Conservation (phyloP, 139 green algal species). For the Axilococcus clingmanii region DNA sequence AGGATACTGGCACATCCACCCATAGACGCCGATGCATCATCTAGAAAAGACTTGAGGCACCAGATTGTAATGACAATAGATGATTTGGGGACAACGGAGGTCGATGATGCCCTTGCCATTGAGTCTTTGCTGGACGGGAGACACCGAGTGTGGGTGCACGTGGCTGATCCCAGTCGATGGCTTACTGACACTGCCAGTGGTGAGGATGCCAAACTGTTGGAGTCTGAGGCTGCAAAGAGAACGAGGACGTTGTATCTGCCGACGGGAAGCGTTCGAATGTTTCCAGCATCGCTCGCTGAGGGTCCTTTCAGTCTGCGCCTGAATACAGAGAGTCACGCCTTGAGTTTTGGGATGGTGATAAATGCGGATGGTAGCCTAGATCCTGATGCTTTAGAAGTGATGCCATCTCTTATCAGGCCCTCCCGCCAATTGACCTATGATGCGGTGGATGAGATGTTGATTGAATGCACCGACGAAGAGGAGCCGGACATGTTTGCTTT, state of each 20-base stretch:
- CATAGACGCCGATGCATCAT: constrained; percentile 40
- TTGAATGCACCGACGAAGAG: background rate
- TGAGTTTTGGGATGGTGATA: constrained; percentile 51
- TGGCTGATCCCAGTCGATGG: constrained; percentile 75
- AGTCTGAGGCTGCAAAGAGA: constrained; percentile 42
- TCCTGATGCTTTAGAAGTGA: constrained; percentile 17
- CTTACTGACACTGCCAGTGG: too few relatives aligned
- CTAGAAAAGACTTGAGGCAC: constrained; percentile 47
- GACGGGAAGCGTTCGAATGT: constrained; percentile 70
- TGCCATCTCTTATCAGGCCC: constrained; percentile 36
- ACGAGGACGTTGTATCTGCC: constrained; percentile 73
- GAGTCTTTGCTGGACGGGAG: constrained; percentile 40
- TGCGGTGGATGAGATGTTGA: constrained; percentile 54
- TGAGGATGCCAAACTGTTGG: constrained; percentile 27
- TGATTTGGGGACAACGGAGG: constrained; percentile 65
- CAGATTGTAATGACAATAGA: constrained; percentile 67
- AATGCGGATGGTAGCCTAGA: constrained; percentile 42
- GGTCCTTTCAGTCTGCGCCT: constrained; percentile 65
- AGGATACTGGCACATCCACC: constrained; percentile 29
- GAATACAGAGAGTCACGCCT: constrained; percentile 20
- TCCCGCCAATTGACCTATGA: constrained; percentile 65
- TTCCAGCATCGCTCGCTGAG: constrained; percentile 57
- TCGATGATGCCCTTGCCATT: constrained; percentile 72
- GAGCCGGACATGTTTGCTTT: background rate
- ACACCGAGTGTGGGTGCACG: constrained; percentile 76